phyloP scores from a whole-genome alignment of 352 stramenopile species.

The Globisporangium apiculatum region DNA sequence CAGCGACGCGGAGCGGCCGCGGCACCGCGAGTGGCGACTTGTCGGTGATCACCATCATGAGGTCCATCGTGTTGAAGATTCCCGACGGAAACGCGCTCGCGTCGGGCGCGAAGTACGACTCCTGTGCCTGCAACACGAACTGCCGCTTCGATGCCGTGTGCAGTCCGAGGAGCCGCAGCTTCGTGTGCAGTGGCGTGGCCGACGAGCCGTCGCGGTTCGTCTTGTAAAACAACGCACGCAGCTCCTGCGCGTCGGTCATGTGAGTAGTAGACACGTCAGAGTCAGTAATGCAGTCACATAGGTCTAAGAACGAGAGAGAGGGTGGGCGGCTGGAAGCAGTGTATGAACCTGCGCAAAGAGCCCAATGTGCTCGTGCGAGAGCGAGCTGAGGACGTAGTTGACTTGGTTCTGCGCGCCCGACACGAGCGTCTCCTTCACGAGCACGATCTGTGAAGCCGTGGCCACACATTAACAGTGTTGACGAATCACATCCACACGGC shows the following conservation, averaged over 20 bases:
- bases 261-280: not conserved
- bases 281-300: too few relatives aligned
- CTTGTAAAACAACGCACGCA: conserved; percentile 72
- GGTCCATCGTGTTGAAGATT: conserved; percentile 77
- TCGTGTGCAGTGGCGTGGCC: conserved; percentile 59
- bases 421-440: conserved; percentile 77
- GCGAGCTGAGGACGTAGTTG: conserved; percentile 79
- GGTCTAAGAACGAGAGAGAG: not conserved
- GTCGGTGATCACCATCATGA: conserved; percentile 79
- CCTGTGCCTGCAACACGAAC: conserved; percentile 54
- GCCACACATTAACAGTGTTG: not conserved
- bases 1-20: conserved; percentile 56
- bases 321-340: not conserved
- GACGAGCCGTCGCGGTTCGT: conserved; percentile 29
- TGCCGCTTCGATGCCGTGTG: conserved; percentile 65
- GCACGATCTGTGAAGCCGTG: conserved; percentile 31
- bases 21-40: conserved; percentile 43
- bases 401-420: conserved; percentile 76
- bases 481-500: too few relatives aligned
- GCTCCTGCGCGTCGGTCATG: conserved; percentile 29
- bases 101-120: conserved; percentile 58
- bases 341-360: conserved; percentile 53
- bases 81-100: conserved; percentile 39
- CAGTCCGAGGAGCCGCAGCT: conserved; percentile 61
- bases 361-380: conserved; percentile 67